Percentiles rank a stretch among this genome's conserved stretches.
phyloP scores from a whole-genome alignment of 2,329 filamentous ascomycete genomes.

The Apiospora arundinis region DNA sequence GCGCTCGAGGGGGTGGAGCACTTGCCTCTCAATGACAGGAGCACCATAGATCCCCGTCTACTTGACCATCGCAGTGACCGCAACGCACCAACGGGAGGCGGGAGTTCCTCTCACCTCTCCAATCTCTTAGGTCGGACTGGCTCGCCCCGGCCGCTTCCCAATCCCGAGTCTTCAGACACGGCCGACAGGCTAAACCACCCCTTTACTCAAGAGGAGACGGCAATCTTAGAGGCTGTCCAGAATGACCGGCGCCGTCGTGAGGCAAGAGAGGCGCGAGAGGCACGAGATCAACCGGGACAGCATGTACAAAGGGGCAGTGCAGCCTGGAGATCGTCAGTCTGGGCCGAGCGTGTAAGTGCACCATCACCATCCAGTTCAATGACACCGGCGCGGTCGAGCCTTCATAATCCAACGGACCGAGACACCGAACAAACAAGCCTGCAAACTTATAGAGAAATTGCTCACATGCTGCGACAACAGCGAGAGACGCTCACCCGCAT shows the following conservation, averaged over 20 bases:
- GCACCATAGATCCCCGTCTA: conserved; percentile 59
- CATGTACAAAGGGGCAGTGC: conserved; percentile 31
- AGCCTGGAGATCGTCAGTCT: conserved; percentile 38
- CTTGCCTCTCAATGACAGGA: conserved; percentile 61
- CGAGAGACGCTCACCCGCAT: conserved; percentile 41
- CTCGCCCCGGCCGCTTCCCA: conserved; percentile 37
- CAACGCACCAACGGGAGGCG: conserved; percentile 42
- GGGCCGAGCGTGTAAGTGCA: conserved; percentile 42
- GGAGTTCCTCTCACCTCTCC: conserved; percentile 38
- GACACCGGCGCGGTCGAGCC: conserved; percentile 19
- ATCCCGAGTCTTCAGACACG: conserved; percentile 39
- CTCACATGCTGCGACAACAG: conserved; percentile 31
- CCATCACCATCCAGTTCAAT: conserved; percentile 27
- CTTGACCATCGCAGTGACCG: conserved; percentile 55
- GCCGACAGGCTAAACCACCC: conserved; percentile 56
- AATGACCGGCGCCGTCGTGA: conserved; percentile 59
- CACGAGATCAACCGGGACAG: conserved; percentile 36
- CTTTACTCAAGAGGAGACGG: conserved; percentile 59
- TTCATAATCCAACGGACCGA: conserved; percentile 19
- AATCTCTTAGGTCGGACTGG: conserved; percentile 41
- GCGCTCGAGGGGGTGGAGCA: conserved; percentile 62
- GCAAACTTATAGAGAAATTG: conserved; percentile 23
- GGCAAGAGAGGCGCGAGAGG: conserved; percentile 45
- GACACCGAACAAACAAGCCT: conserved; percentile 16
- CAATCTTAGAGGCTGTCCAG: conserved; percentile 63